Base-by-base conservation (phyloP, 768 basidiomycete genomes). In the Mycena sanguinolenta region DNA sequence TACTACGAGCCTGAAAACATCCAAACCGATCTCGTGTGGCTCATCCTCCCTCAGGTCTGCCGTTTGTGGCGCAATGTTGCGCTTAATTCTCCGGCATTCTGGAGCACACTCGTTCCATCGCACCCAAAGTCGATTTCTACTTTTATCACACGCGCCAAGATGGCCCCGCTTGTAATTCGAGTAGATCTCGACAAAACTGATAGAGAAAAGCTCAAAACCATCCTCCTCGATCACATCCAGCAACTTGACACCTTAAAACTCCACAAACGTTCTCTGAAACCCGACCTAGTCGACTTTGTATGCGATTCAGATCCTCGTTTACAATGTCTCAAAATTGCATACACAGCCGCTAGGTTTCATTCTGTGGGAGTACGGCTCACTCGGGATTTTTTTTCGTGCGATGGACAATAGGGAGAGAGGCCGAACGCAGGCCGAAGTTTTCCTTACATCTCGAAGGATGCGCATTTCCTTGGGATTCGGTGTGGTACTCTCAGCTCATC, bases 81-180 rank as follows among this genome's bases (percentile, higher is more conserved):
- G 4, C 59, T 75, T 1, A 54, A 34, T 13, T 71, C 70, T 46
- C 69, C 72, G 9, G 67, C 70, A 25, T 68, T 74, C 9, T 75
- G 74, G 74, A 62, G 58, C 58, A 68, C 67, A 0, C 42, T 75
- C 25, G 17, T 73, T 32, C 53, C 72, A 17, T 71, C 70, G 1
- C 64, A 58, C 16, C 70, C 73, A 1, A 65, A 72, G n/a, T 71
- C 57, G 66, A 75, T 67, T 19, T 30, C 66, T 14, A 36, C 63
- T 36, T 71, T 75, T 70, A 67, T 75, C 28, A 49, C 55, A 49
- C 72, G 74, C 9, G 69, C 72, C n/a, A 71, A 65, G 39, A 50
- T 50, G 44, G 63, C 55, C 8, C 60, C 74, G 14, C 58, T 75
- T 25, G 32, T 68, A 10, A 28, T 75, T 25, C 50, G 72, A 2